Evolutionary conservation across 2,329 filamentous ascomycete genomes (phyloP).

Genomic region (Xylaria hypoxylon): DNA sequence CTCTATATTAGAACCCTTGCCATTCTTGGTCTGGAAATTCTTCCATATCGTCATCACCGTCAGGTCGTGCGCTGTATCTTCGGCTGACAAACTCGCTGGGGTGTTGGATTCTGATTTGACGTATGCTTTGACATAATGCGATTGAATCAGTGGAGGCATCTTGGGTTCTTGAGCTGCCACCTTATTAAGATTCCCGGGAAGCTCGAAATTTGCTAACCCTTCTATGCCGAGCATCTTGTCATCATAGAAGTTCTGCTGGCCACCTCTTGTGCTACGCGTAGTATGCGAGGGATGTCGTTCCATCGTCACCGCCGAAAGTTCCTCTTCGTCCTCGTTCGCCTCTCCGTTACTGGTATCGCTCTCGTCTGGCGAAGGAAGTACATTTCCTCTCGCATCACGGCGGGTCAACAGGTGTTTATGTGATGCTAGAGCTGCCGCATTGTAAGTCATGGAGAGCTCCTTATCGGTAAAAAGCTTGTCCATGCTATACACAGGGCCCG

Average conservation of each 20-base stretch:
- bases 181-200: slow-evolving; percentile 68
- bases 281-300: slow-evolving; percentile 73
- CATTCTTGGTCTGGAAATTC: slow-evolving; percentile 66
- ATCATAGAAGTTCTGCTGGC: slow-evolving; percentile 66
- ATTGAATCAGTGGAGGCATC: slow-evolving; percentile 67
- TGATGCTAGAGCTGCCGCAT: slow-evolving; percentile 70
- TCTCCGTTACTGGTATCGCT: slow-evolving; percentile 66
- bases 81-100: slow-evolving; percentile 61
- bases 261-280: slow-evolving; percentile 70
- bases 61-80: slow-evolving; percentile 67
- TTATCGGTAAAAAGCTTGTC: slow-evolving; percentile 79
- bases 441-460: slow-evolving; percentile 74
- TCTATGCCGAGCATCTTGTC: slow-evolving; percentile 70
- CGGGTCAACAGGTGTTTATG: slow-evolving; percentile 72
- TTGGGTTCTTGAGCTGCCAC: slow-evolving; percentile 67
- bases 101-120: slow-evolving; percentile 67
- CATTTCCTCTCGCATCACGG: slow-evolving; percentile 63
- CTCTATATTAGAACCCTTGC: slow-evolving; percentile 67
- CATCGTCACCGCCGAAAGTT: slow-evolving; percentile 66
- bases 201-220: slow-evolving; percentile 68
- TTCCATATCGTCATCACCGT: slow-evolving; percentile 69
- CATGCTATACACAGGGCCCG: slow-evolving; percentile 72
- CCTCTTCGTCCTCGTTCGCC: slow-evolving; percentile 62
- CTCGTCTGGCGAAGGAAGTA: slow-evolving; percentile 63
- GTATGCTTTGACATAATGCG: slow-evolving; percentile 70